phyloP scores from a whole-genome alignment of 2,329 filamentous ascomycete genomes.

The Microsporum audouinii region DNA sequence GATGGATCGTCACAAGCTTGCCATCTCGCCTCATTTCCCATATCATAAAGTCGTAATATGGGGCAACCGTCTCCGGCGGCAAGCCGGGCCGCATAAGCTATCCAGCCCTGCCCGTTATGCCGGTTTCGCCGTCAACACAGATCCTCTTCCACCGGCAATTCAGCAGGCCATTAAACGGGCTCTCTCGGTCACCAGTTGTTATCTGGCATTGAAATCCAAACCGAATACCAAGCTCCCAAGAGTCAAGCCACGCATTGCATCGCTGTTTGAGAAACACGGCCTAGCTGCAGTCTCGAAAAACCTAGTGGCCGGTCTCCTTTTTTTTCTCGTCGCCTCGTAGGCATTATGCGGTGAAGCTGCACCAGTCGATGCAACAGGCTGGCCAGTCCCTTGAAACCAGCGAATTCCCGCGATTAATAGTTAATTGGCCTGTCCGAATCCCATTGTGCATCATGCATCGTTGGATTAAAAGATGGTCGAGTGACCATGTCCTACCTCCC shows the following conservation, averaged over 20 bases:
- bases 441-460: not conserved
- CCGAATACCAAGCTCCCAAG: not conserved
- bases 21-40: not conserved
- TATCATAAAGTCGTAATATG: not conserved
- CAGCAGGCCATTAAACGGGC: not conserved
- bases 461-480: not conserved
- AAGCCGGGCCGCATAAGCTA: not conserved
- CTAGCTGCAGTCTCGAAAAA: not conserved
- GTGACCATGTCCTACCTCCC: slow-evolving; percentile 2
- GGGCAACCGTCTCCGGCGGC: not conserved
- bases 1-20: not conserved
- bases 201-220: not conserved
- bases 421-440: not conserved
- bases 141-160: not conserved
- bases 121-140: not conserved
- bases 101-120: not conserved
- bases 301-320: not conserved
- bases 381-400: not conserved
- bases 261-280: not conserved
- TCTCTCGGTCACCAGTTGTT: not conserved
- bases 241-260: not conserved
- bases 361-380: not conserved
- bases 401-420: not conserved
- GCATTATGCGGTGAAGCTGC: not conserved
- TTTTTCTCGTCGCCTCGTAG: not conserved